Conservation (phyloP, 139 green algal species). For the Ulvella scutata region DNA sequence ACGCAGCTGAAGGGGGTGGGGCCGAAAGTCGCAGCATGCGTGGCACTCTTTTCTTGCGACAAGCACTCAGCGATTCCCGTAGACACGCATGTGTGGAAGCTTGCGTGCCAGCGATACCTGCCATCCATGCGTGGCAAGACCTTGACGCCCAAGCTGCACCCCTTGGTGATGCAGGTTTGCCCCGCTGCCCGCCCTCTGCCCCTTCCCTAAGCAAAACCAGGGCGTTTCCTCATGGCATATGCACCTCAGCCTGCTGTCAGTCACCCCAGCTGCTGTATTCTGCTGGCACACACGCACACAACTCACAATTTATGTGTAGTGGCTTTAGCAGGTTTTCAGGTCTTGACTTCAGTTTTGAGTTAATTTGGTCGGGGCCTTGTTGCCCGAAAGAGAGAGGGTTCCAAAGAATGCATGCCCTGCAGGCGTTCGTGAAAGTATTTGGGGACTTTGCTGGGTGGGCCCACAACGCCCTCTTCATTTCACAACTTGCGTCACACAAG, state of each 20-base stretch:
- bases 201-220: no score
- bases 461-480: conserved; percentile 84
- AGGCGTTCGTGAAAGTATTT: conserved; percentile 56
- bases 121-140: conserved; percentile 56
- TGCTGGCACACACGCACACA: no score
- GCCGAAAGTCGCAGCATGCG: conserved; percentile 84
- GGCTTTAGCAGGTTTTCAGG: no score
- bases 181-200: no score
- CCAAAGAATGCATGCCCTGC: conserved; percentile 31
- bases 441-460: conserved; percentile 75
- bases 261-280: no score
- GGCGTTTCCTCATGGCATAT: no score
- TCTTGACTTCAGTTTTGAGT: no score
- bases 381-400: no score
- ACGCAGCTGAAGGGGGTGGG: conserved; percentile 70
- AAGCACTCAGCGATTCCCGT: conserved; percentile 81
- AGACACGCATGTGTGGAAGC: conserved; percentile 91
- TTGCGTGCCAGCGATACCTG: conserved; percentile 33
- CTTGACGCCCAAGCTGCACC: conserved; percentile 41
- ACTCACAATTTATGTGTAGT: no score
- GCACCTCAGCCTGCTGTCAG: no score
- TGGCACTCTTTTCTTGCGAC: conserved; percentile 86
- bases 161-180: conserved; percentile 11
- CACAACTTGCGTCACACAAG: conserved; percentile 49
- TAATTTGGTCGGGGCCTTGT: no score